Evolutionary conservation across 371 early-diverging fungal species (phyloP).

Genomic region (Mortierella sp.): DNA sequence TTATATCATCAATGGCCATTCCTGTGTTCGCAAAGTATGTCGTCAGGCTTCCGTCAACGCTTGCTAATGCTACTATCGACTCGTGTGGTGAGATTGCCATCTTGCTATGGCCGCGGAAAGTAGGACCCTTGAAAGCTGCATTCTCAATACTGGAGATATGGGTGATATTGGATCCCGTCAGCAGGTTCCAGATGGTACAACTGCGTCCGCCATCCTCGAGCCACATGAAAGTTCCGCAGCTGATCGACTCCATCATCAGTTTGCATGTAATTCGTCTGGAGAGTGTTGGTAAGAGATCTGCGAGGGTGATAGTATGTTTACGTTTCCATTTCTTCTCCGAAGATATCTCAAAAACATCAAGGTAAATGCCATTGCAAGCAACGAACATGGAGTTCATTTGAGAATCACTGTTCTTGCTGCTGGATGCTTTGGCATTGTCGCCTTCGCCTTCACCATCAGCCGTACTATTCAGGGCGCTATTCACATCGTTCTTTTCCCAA

Average conservation of each 20-base stretch:
- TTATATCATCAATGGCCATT: slow-evolving; percentile 57
- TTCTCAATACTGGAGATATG: slow-evolving; percentile 55
- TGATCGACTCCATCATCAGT: slow-evolving; percentile 56
- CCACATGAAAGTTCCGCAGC: slow-evolving; percentile 54
- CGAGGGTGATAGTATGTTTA: slow-evolving; percentile 36
- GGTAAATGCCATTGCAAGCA: slow-evolving; percentile 44
- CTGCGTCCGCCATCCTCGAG: slow-evolving; percentile 52
- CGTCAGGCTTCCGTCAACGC: slow-evolving; percentile 49
- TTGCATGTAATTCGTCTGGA: slow-evolving; percentile 54
- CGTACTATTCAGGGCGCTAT: slow-evolving; percentile 33
- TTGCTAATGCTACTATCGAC: slow-evolving; percentile 53
- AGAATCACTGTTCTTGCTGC: background rate
- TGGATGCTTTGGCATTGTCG: slow-evolving; percentile 14
- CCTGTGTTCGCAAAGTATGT: slow-evolving; percentile 55
- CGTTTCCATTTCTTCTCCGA: slow-evolving; percentile 43
- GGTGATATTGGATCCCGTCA: slow-evolving; percentile 49
- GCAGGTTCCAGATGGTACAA: slow-evolving; percentile 51
- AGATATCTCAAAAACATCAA: slow-evolving; percentile 45
- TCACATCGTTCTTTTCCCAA: slow-evolving; percentile 56
- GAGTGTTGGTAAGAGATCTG: slow-evolving; percentile 49
- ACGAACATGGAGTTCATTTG: slow-evolving; percentile 21
- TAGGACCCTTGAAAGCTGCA: slow-evolving; percentile 43
- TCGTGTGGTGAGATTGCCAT: slow-evolving; percentile 57
- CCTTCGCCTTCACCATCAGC: slow-evolving; percentile 17
- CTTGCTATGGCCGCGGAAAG: slow-evolving; percentile 52